phyloP scores from a whole-genome alignment of 2,329 filamentous ascomycete species.

The Diaporthe eres region DNA sequence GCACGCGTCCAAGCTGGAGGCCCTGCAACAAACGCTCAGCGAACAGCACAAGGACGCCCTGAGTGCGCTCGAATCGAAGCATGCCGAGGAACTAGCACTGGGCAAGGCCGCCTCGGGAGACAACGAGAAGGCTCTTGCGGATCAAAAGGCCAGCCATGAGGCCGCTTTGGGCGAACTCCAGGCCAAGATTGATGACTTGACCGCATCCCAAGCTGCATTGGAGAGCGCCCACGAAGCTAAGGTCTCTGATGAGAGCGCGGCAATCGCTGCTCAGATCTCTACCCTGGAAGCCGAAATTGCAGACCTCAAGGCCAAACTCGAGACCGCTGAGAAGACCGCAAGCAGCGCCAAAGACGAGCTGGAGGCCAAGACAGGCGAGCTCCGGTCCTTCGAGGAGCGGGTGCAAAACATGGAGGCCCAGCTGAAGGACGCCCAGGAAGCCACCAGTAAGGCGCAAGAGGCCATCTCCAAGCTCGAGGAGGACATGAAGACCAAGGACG shows the following conservation, averaged over 20 bases:
- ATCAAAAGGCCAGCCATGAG: slow-evolving; percentile 67
- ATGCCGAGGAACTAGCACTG: slow-evolving; percentile 65
- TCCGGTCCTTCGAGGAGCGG: slow-evolving; percentile 56
- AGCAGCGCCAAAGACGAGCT: slow-evolving; percentile 59
- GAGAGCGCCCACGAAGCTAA: slow-evolving; percentile 61
- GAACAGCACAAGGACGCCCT: slow-evolving; percentile 66
- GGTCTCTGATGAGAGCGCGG: slow-evolving; percentile 60
- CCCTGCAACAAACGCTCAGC: slow-evolving; percentile 63
- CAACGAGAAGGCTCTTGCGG: slow-evolving; percentile 64
- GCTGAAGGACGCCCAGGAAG: slow-evolving; percentile 60
- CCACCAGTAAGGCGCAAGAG: slow-evolving; percentile 59
- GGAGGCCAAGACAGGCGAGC: slow-evolving; percentile 57
- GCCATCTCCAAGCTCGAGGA: slow-evolving; percentile 63
- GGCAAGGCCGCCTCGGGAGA: slow-evolving; percentile 60
- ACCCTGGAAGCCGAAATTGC: slow-evolving; percentile 66
- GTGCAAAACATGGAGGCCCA: slow-evolving; percentile 61
- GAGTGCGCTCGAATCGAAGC: slow-evolving; percentile 66
- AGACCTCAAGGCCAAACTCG: slow-evolving; percentile 63
- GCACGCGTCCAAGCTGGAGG: slow-evolving; percentile 64
- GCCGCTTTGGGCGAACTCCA: slow-evolving; percentile 63
- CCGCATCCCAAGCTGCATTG: slow-evolving; percentile 60
- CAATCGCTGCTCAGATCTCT: slow-evolving; percentile 61
- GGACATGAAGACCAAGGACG: slow-evolving; percentile 63
- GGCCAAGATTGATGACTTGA: slow-evolving; percentile 68
- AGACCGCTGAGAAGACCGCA: slow-evolving; percentile 62